Percentiles rank a stretch among this genome's conserved stretches.
phyloP scores from a whole-genome alignment of 2,329 filamentous ascomycete genomes.

The Ophiostoma novo-ulmi region DNA sequence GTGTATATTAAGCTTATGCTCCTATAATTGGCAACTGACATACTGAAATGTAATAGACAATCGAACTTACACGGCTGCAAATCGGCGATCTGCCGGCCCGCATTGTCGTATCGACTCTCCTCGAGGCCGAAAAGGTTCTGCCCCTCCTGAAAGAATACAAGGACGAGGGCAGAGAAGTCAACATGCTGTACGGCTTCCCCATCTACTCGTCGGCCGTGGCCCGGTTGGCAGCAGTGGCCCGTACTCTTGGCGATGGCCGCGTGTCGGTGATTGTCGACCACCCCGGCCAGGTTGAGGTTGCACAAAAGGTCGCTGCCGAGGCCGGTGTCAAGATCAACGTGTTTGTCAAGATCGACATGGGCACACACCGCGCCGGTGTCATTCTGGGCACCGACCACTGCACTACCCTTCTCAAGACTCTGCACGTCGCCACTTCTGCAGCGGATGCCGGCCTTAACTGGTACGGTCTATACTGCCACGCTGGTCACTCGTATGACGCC shows the following conservation, averaged over 20 bases:
- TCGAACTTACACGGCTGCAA: conserved; percentile 28
- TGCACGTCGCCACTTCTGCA: conserved; percentile 35
- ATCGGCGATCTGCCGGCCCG: conserved; percentile 42
- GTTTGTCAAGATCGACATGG: conserved; percentile 71
- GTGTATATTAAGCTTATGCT: conserved; percentile 37
- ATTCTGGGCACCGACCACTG: conserved; percentile 45
- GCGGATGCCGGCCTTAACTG: conserved; percentile 39
- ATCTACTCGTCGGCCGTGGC: conserved; percentile 55
- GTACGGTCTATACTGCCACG: conserved; percentile 67
- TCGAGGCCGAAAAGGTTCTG: conserved; percentile 63
- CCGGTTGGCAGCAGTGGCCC: conserved; percentile 54
- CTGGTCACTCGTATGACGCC: conserved; percentile 64
- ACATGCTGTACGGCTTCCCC: conserved; percentile 69
- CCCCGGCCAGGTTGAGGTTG: conserved; percentile 50
- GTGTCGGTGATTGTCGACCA: conserved; percentile 68
- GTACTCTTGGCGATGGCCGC: conserved; percentile 49
- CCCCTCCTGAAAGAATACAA: conserved; percentile 57
- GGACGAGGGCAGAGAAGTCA: conserved; percentile 49
- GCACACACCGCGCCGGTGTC: conserved; percentile 66
- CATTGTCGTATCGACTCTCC: conserved; percentile 68
- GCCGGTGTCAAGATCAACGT: conserved; percentile 43
- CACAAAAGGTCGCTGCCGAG: conserved; percentile 28
- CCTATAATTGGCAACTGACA: background rate
- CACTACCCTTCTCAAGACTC: conserved; percentile 41
- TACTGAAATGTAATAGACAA: conserved; percentile 26